Evolutionary conservation across 2,329 filamentous ascomycete genomes (phyloP).

Genomic region (Cytospora schulzeri): DNA sequence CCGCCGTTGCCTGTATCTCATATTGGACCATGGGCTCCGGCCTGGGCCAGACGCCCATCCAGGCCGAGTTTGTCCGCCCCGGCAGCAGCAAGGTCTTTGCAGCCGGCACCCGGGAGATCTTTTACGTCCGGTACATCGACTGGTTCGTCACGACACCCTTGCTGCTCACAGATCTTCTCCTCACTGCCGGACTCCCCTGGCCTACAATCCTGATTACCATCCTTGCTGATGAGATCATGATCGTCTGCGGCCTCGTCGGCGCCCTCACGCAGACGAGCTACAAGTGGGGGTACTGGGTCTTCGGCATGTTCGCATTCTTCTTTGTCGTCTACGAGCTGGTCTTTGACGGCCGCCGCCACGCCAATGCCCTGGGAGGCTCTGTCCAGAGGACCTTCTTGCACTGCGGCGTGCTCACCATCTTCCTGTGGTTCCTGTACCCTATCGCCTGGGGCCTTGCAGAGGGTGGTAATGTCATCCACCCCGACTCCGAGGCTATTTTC

Average conservation of each 20-base stretch:
- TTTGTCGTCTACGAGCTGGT: conserved; percentile 63
- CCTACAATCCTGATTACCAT: conserved; percentile 65
- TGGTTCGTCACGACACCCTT: conserved; percentile 67
- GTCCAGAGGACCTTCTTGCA: conserved; percentile 56
- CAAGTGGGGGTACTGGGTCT: conserved; percentile 69
- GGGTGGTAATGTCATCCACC: conserved; percentile 66
- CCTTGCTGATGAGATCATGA: conserved; percentile 66
- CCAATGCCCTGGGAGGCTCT: conserved; percentile 54
- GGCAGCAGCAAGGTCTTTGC: conserved; percentile 45
- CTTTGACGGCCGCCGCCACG: conserved; percentile 58
- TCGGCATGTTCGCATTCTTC: conserved; percentile 56
- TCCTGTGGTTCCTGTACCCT: conserved; percentile 67
- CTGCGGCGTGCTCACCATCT: conserved; percentile 59
- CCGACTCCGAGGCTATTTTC: conserved; percentile 68
- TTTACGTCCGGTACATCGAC: conserved; percentile 68
- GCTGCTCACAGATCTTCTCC: conserved; percentile 61
- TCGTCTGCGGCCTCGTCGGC: conserved; percentile 67
- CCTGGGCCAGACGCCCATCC: conserved; percentile 63
- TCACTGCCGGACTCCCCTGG: conserved; percentile 66
- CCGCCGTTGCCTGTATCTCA: conserved; percentile 60
- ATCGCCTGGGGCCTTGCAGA: conserved; percentile 65
- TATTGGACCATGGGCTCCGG: conserved; percentile 71
- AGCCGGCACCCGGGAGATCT: conserved; percentile 62
- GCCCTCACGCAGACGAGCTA: conserved; percentile 63
- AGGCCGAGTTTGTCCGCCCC: conserved; percentile 57